Conservation (phyloP, 345 rosid species). For the Isatis tinctoria region DNA sequence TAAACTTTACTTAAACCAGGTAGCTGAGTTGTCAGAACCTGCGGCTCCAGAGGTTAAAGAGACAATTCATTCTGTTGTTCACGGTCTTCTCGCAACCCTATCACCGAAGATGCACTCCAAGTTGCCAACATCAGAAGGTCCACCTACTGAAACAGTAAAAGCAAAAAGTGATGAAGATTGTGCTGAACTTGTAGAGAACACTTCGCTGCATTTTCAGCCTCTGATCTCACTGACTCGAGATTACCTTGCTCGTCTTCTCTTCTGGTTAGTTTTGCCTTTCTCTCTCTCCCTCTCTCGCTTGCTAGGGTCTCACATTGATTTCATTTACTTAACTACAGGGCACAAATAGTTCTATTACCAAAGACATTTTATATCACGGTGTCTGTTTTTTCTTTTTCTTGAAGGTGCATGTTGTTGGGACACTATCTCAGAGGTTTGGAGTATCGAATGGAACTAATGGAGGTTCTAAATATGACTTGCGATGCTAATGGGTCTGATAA, state of each 20-base stretch:
- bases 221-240: slow-evolving; percentile 73
- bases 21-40: slow-evolving; percentile 94
- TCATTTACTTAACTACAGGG: neutral
- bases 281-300: neutral
- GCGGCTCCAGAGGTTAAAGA: slow-evolving; percentile 71
- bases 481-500: slow-evolving; percentile 40
- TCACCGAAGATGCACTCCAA: slow-evolving; percentile 87
- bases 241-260: slow-evolving; percentile 90
- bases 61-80: slow-evolving; percentile 71
- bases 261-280: slow-evolving; percentile 59
- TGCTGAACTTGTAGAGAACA: slow-evolving; percentile 75
- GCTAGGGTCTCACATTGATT: neutral
- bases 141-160: slow-evolving; percentile 43
- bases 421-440: slow-evolving; percentile 91
- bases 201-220: slow-evolving; percentile 85
- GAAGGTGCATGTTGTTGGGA: slow-evolving; percentile 93
- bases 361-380: neutral
- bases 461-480: slow-evolving; percentile 58
- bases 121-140: slow-evolving; percentile 57
- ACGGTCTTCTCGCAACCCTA: slow-evolving; percentile 92
- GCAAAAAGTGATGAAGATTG: slow-evolving; percentile 53
- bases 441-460: slow-evolving; percentile 75
- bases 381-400: neutral
- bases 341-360: neutral
- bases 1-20: slow-evolving; percentile 41